phyloP scores from a whole-genome alignment of 345 rosid genomes.

The Moricandia moricandioides region DNA sequence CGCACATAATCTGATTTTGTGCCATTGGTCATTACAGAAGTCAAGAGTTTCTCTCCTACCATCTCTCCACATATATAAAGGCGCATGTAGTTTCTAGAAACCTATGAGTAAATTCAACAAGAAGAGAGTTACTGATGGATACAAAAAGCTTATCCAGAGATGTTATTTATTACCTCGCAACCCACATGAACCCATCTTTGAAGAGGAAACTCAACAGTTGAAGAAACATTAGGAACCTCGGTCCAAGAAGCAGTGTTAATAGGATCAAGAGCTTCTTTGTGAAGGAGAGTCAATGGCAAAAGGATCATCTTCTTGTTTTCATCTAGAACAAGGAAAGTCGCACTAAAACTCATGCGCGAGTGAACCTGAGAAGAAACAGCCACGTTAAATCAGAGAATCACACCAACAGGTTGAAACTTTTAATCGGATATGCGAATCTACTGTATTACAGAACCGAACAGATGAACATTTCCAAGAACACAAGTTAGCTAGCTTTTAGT shows the following conservation, averaged over 20 bases:
- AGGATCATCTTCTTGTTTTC: conserved; percentile 60
- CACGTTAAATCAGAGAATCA: no score
- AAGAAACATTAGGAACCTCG: conserved; percentile 44
- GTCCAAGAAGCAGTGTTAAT: conserved; percentile 38
- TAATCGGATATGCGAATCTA: not conserved
- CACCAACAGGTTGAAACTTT: not conserved
- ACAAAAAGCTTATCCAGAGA: not conserved
- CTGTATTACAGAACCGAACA: conserved; percentile 1
- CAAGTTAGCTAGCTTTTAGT: not conserved
- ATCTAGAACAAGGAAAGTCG: conserved; percentile 65
- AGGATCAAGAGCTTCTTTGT: conserved; percentile 46
- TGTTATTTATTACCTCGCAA: conserved; percentile 50
- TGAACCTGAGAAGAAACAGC: conserved; percentile 41
- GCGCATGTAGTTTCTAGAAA: conserved; percentile 45
- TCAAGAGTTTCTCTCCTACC: conserved; percentile 50
- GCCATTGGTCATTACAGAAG: conserved; percentile 39
- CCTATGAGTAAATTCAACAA: conserved; percentile 38
- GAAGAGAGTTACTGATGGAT: not conserved
- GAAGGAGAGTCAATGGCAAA: conserved; percentile 48
- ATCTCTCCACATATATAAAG: conserved; percentile 60
- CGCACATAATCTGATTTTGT: conserved; percentile 30
- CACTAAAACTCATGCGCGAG: conserved; percentile 39
- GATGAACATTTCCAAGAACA: not conserved
- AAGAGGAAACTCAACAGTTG: conserved; percentile 46
- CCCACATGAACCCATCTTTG: conserved; percentile 76